Conservation (phyloP, 1,284 basidiomycete species). For the Rhodotorula glutinis region DNA sequence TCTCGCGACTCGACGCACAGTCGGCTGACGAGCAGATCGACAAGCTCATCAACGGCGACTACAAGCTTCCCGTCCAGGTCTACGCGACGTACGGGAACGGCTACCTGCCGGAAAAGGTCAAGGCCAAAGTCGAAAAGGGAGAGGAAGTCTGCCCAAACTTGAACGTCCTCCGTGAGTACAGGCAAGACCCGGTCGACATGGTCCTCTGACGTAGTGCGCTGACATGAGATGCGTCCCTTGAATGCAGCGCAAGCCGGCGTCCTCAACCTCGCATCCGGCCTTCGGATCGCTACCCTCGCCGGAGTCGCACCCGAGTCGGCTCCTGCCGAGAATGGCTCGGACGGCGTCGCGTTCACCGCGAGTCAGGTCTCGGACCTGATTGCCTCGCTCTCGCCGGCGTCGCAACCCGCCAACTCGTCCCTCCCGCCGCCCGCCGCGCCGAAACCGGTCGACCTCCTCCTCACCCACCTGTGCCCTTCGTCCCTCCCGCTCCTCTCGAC, state of each 20-base stretch:
- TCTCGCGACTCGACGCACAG: conserved; percentile 54
- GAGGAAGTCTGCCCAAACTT: conserved; percentile 76
- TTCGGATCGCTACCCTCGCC: conserved; percentile 80
- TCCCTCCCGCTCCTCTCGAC: conserved; percentile 62
- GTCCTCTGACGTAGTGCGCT: too few relatives aligned
- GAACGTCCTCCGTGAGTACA: conserved; percentile 70
- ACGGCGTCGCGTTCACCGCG: conserved; percentile 59
- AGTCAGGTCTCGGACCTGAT: conserved; percentile 69
- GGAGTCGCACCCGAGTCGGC: conserved; percentile 52
- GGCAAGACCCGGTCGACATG: neutral
- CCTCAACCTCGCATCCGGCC: conserved; percentile 73
- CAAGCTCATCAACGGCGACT: conserved; percentile 62
- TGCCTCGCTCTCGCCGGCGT: conserved; percentile 56
- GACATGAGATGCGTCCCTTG: too few relatives aligned
- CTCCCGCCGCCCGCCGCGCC: conserved; percentile 52
- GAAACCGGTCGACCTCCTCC: conserved; percentile 63
- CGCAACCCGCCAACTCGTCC: conserved; percentile 44
- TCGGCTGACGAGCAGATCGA: conserved; percentile 56
- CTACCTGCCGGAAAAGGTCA: conserved; percentile 66
- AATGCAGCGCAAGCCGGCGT: conserved; percentile 76
- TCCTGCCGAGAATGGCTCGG: conserved; percentile 50
- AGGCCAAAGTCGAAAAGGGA: conserved; percentile 68
- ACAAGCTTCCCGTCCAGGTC: conserved; percentile 81
- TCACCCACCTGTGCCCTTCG: conserved; percentile 75
- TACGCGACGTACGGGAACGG: conserved; percentile 85